Base-by-base conservation (phyloP, 1,139 yeast genomes). In the Nadsonia starkeyi-henricii region DNA sequence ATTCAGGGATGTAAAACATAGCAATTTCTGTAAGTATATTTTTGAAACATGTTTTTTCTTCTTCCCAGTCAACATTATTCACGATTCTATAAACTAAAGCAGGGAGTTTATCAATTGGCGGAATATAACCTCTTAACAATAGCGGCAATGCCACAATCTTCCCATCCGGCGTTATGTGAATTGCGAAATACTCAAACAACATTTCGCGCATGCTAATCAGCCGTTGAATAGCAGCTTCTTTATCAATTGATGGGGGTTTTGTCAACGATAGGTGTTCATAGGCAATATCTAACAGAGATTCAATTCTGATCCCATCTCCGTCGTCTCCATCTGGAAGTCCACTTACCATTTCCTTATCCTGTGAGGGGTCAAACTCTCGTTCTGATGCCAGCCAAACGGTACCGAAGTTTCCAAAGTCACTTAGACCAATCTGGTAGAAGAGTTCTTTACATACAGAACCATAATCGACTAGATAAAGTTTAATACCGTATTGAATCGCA, bases 391-490 rank as follows among this genome's bases (percentile, higher is more conserved):
- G 64, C 20, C 65, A 65, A 3, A 82, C 71, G 20, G 67, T 70
- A 1, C 98, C 98, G 64, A 78, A 89, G 59, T 88, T 89, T 46
- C 82, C 77, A 64, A 93, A 88, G 52, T 85, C 89, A 1, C 81
- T 68, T 18, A 91, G 65, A 0, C 83, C 86, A 8, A 83, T 66
- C 58, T 93, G 97, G 61, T 88, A 91, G 59, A 83, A 88, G 49
- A 86, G 70, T 54, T 85, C 89, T 52, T 68, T 66, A 33, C 58
- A 68, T 1, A 86, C 62, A 0, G 84, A 72, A 0, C 83, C 86
- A 62, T 88, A 91, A 62, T 91, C 96, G 42, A 93, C 79, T 20
- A 91, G 64, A 59, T 75, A 83, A 36, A 91, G 68, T 51, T 78
- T 78, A 12, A 89, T 82, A 54, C 83, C 95, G 58, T 79, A 76